These are phyloP conservation scores for Crithidia bombi DNA, from an alignment of 208 protist species.

Conservation along the genomic window DNA sequence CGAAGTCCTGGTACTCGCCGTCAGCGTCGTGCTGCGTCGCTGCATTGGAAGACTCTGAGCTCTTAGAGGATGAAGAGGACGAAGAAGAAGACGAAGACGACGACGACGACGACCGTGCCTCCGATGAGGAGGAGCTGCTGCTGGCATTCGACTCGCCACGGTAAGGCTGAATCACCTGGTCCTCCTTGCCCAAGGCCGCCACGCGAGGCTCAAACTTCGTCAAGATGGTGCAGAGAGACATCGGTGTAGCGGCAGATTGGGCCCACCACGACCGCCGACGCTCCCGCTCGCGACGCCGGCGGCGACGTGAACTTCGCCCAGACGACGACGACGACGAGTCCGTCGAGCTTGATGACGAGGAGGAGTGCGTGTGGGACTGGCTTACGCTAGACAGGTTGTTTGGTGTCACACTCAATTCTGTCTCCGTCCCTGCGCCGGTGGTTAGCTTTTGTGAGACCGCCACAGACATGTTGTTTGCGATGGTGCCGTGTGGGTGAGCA, in stretches of 20 bases:
- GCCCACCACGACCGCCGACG: constrained; percentile 30
- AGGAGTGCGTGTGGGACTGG: constrained; percentile 20
- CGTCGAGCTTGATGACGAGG: constrained; percentile 28
- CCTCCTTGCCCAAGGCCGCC: constrained; percentile 58
- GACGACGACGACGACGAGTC: constrained; percentile 25
- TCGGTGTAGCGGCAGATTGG: constrained; percentile 41
- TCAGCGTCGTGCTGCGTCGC: constrained; percentile 15
- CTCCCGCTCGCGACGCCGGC: constrained; percentile 22
- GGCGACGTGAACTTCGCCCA: constrained; percentile 6
- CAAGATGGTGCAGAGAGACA: constrained; percentile 72
- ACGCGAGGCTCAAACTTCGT: constrained; percentile 57
- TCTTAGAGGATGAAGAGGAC: constrained; percentile 23
- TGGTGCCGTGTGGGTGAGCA: neutral
- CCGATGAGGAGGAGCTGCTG: constrained; percentile 30
- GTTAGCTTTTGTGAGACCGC: constrained; percentile 1
- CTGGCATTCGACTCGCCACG: constrained; percentile 52
- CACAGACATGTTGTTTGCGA: neutral
- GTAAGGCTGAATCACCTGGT: constrained; percentile 79
- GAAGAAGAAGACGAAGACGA: constrained; percentile 30
- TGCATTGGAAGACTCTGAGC: constrained; percentile 4
- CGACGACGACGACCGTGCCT: constrained; percentile 24
- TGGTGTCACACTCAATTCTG: constrained; percentile 25
- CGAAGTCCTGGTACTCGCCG: constrained; percentile 62
- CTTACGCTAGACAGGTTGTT: constrained; percentile 26
- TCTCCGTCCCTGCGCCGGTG: constrained; percentile 15